Base-by-base conservation (phyloP, 352 stramenopile species). In the Pythium dissotocum region DNA sequence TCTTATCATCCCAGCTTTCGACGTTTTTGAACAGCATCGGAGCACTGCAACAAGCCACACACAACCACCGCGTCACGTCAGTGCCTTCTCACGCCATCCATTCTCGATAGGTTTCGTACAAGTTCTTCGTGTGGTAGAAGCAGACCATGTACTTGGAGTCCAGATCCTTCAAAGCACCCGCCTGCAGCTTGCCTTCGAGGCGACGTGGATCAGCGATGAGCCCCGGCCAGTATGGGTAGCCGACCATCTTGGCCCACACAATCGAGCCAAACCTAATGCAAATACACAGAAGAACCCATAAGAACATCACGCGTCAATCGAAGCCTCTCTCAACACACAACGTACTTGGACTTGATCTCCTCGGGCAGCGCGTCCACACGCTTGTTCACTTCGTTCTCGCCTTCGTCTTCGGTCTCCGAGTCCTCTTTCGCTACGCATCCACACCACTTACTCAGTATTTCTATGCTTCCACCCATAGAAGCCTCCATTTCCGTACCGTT, bases 71-170 rank as follows among this genome's bases (percentile, higher is more conserved):
- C 42, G 26, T 18, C 24, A 26, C 36, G 18, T 55, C 38, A 63
- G 48, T 12, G 46, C 28, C 24, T 38, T 24, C 28, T 28, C 28
- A 4, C 36, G 18, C 12, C 3, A 8, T 21, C 16, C 12, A 40
- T 14, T 24, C 14, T 49, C 8, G 2, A 58, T 6, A 13, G 0
- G 46, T 26, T 8, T 77, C 76, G 46, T 78, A 93, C 85, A 85
- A 90, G 70, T 93, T 87, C 35, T 89, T 88, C n/a, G 82, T 79
- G 16, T 78, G 61, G 71, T 89, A 95, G 69, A 94, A 95, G 66
- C 83, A 89, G 38, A 95, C 83, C 28, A 86, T 65, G 64, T 80
- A 92, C 63, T 93, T 90, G 14, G 75, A 81, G 28, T 90, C 83
- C 40, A 93, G 33, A n/a, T 76, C 66, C 61, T 91, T 89, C 46